Base-by-base conservation (phyloP, 495 filamentous ascomycete species). In the Darksidea phi region DNA sequence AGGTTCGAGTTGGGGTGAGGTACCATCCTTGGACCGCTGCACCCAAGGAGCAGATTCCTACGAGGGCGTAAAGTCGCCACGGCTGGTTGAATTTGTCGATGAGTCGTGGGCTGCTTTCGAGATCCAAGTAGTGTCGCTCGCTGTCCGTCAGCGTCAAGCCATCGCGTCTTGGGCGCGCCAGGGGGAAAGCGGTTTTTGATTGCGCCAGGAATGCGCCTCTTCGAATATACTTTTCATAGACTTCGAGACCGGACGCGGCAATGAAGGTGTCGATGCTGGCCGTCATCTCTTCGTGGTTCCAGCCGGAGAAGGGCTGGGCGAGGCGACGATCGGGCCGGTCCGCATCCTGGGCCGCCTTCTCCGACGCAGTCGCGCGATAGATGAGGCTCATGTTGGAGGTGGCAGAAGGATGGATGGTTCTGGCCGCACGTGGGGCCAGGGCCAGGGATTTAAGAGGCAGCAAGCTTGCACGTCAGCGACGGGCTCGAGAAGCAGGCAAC, bases 81-180 rank as follows among this genome's bases (percentile, higher is more conserved):
- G 61, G 61, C 21, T 64, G 61, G 12, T 59, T 59, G 48, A 51
- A 61, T 18, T 36, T 54, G 49, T 61, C 59, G 42, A 61, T 61
- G 11, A 24, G 48, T 37, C 59, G 45, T 10, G 50, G n/a, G 42
- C 50, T 54, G 24, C 54, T 38, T 26, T 61, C 59, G 6, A 61
- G 45, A 26, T 55, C 59, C 8, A 61, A 21, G 21, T 54, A 61
- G 7, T 54, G 17, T 4, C 59, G 59, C 54, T 61, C 59, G 26
- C 7, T 48, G 15, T 51, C 47, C 32, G 38, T 54, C 21, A 61
- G 17, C 10, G 28, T 46, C 15, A 61, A 50, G 41, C 59, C 59
- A 26, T 61, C 59, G 23, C 21, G 25, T 20, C 59, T 49, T 8
- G 18, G 21, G 18, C 59, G 49, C 3, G 37, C 51, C 4, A n/a